phyloP scores from a whole-genome alignment of 202 grass and related monocot species.

The Elaeis oleifera region DNA sequence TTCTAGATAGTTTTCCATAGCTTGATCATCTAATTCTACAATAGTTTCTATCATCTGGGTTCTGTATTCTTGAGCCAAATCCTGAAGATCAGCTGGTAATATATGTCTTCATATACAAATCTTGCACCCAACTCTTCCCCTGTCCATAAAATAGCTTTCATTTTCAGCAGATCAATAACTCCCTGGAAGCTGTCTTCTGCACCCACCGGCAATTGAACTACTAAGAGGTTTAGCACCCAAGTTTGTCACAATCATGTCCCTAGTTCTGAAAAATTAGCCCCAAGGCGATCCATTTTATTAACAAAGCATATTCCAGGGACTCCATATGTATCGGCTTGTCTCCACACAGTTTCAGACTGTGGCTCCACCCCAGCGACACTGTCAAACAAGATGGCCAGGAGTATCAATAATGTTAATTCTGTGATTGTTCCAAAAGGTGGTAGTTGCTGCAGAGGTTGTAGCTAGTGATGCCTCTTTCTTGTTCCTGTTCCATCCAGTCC shows the following conservation, averaged over 20 bases:
- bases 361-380: slow-evolving; percentile 97
- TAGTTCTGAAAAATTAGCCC: slow-evolving; percentile 96
- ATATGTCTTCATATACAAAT: slow-evolving; percentile 71
- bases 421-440: slow-evolving; percentile 93
- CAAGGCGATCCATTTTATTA: slow-evolving; percentile 97
- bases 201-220: slow-evolving; percentile 89
- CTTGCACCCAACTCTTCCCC: slow-evolving; percentile 91
- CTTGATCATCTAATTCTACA: slow-evolving; percentile 78
- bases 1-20: slow-evolving; percentile 89
- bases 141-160: slow-evolving; percentile 91
- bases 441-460: slow-evolving; percentile 96
- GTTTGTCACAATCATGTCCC: slow-evolving; percentile 91
- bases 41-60: slow-evolving; percentile 75
- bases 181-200: slow-evolving; percentile 93
- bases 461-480: slow-evolving; percentile 97
- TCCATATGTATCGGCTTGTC: slow-evolving; percentile 93
- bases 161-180: slow-evolving; percentile 80
- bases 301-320: slow-evolving; percentile 97
- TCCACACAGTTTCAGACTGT: slow-evolving; percentile 98
- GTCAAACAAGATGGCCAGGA: slow-evolving; percentile 91
- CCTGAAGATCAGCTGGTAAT: slow-evolving; percentile 77
- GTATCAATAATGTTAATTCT: slow-evolving; percentile 98
- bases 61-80: slow-evolving; percentile 69
- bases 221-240: slow-evolving; percentile 95
- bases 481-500: slow-evolving; percentile 99